Conservation (phyloP, 306 rosid genomes). For the Sophora flavescens region DNA sequence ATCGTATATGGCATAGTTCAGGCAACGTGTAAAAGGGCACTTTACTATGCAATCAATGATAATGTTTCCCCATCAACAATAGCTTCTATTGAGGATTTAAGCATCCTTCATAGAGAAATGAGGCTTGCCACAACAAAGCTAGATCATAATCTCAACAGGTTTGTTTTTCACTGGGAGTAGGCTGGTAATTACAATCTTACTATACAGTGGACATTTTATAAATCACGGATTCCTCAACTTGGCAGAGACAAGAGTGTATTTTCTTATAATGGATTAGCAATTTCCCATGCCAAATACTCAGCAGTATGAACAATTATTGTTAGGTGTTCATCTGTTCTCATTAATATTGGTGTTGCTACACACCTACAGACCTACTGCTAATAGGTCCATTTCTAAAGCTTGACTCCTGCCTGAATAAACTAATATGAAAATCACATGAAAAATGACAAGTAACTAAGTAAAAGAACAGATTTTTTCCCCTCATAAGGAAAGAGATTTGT, state of each 20-base stretch:
- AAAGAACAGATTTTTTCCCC: too few species aligned
- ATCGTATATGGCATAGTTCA: background rate
- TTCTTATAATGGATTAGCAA: background rate
- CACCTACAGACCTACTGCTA: background rate
- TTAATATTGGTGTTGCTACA: background rate
- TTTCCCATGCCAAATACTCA: background rate
- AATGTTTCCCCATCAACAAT: slow-evolving; percentile 2
- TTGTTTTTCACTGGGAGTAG: background rate
- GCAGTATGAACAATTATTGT: background rate
- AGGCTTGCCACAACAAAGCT: background rate
- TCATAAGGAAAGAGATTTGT: too few species aligned
- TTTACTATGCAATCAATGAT: background rate
- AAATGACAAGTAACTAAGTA: too few species aligned
- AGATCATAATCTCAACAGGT: slow-evolving; percentile 1
- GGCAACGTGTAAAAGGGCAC: background rate
- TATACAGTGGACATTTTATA: background rate
- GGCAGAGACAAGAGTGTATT: background rate
- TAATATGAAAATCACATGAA: too few species aligned
- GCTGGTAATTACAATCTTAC: background rate
- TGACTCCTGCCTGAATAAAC: too few species aligned
- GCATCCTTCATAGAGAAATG: background rate
- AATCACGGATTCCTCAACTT: slow-evolving; percentile 3
- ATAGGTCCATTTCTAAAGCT: too few species aligned
- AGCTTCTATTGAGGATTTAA: background rate
- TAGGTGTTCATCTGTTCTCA: background rate